Evolutionary conservation across 257 asterid species (phyloP), one percentile per base, ranked within the genome.

Genomic region (Misopates orontium): DNA sequence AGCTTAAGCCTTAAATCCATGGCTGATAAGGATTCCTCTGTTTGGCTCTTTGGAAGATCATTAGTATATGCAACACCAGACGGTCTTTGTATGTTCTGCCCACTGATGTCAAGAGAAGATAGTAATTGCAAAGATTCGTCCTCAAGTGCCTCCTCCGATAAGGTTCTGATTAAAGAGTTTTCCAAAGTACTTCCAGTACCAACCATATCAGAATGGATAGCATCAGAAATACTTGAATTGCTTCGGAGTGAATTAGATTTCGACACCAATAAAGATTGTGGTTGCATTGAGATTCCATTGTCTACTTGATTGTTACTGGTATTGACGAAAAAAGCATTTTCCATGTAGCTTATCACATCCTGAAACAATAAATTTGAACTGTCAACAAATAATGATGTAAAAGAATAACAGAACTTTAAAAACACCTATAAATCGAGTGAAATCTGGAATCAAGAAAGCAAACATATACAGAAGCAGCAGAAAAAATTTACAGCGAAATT

Each of bases 271-370:
- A 55, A 55, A 71, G 85, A 71, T 69, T 77, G 88, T 67, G 78
- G 88, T 50, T 62, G 90, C 40, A 76, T 50, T 1, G 84, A 75
- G 76, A 75, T 71, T 75, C 89, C 91, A 65, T 70, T 82, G 48
- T 84, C 96, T 72, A 71, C 79, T 82, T 87, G 98, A 77, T 63
- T 84, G 60, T 73, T 66, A 70, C 66, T 71, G 79, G 76, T 81
- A 73, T 72, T 84, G 78, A 73, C 77, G 73, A 83, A 72, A 77
- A 89, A 89, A 19, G 75, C 89, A 84, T 85, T 93, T 84, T 93
- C 98, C 84, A 87, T 70, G 71, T 87, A 93, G 83, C 72, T 82
- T 67, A 90, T 84, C 79, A 93, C 96, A 73, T 87, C 97, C 98
- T 90, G 89, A 69, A 66, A 74, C 45, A 73, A 84, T 14, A 56